Evolutionary conservation across 2,329 filamentous ascomycete genomes (phyloP), one percentile per base, ranked within the genome.

Genomic region (Trichoderma pleuroti): DNA sequence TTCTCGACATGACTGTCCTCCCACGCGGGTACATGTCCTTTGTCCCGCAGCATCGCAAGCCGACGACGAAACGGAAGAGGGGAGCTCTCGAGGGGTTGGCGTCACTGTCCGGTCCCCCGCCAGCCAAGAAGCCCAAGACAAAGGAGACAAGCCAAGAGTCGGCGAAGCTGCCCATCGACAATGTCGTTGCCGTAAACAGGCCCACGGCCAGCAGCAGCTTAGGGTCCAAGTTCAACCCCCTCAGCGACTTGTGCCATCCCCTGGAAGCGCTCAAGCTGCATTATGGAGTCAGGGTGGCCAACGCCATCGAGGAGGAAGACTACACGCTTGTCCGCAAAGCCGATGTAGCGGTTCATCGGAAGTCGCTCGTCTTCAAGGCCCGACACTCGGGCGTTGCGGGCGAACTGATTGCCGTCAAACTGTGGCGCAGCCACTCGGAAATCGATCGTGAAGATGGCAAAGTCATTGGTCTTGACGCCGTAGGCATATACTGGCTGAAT

Each of bases 41-140:
- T 4, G 39, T 1, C 39, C 39, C 39, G 0, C 39, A 0, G 39
- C 0, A 42, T 42, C 39, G 0, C 39, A 42, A 42, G 0, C 39
- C 39, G 8, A 0, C 0, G 39, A 42, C 1, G 39, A 42, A 42
- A 0, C 18, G 18, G 16, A 0, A 16, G 0, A 42, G 18, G 39
- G 18, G 39, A 42, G 39, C 39, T 42, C 18, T 42, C 39, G 39
- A 42, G 18, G 39, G 16, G 4, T 39, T 39, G 36, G 14, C 36
- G 6, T 39, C 36, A 9, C 36, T 18, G 36, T 39, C 36, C 16
- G 18, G 0, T 16, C 3, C 36, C 14, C 36, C 16, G 8, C 36
- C 36, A 39, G 16, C 1, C 36, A 39, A 39, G 36, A 39, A 9
- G 3, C 1, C 3, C 36, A 39, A 39, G 16, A 1, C 36, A 39